Evolutionary conservation across 2,329 filamentous ascomycete genomes (phyloP), one percentile per base, ranked within the genome.

Genomic region (Phaeosphaeriaceae sp.): DNA sequence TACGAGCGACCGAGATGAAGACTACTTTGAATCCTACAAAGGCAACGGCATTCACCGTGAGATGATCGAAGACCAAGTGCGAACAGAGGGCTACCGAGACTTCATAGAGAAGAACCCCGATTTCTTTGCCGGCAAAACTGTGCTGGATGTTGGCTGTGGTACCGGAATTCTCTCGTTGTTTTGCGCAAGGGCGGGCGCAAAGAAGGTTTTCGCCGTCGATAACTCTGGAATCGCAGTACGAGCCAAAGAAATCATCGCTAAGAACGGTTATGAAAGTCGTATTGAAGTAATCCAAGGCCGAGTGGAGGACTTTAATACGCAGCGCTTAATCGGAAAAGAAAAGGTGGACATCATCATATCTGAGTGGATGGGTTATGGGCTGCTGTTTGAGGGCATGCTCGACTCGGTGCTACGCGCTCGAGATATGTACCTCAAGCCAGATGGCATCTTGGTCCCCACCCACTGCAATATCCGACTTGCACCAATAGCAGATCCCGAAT

Each of bases 301-400:
- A 66, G 89, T 97, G 52, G 93, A 97, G 72, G 92, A 97, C 60
- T 89, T 96, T 54, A 46, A 80, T 76, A 48, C 81, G 92, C 17
- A 92, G 89, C 46, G 66, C 30, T 50, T 66, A 29, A 68, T 72
- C 21, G 68, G 69, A 11, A 65, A 68, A 39, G 56, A 64, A 21
- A 80, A 92, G 66, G 92, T 97, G 37, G 93, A 97, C 75, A 88
- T 97, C 66, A 96, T 97, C 68, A 87, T 97, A 52, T 95, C 90
- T 51, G 92, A 97, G 74, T 97, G 92, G 92, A 97, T 97, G 92
- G 92, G 92, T 23, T 97, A 97, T 71, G 90, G 87, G 57, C 82
- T 97, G 15, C 82, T 97, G 5, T 97, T 95, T 73, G 92, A 97
- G 75, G 91, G 92, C 47, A 97, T 97, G 92, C 85, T 97, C 21